Conservation (phyloP, 176 grass and related monocot species). For the Tillandsia fasciculata region DNA sequence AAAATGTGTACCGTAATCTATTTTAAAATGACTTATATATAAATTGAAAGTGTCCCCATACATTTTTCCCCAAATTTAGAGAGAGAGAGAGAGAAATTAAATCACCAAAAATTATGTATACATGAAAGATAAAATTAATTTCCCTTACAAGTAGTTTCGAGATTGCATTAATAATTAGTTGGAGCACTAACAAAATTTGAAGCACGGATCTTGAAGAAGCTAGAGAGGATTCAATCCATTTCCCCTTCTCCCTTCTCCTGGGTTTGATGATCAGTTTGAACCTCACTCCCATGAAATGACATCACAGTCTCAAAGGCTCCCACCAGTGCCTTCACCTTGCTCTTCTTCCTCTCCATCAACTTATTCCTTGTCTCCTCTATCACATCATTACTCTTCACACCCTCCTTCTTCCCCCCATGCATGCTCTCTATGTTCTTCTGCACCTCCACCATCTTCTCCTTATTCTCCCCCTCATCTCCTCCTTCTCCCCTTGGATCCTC, state of each 20-base stretch:
- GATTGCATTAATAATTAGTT: no score
- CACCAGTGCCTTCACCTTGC: conserved; percentile 74
- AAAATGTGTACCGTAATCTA: no score
- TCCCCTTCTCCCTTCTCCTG: not conserved
- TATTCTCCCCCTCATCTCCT: conserved; percentile 10
- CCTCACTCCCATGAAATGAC: conserved; percentile 26
- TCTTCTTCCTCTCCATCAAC: conserved; percentile 61
- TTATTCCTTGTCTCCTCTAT: conserved; percentile 70
- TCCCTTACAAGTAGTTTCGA: no score
- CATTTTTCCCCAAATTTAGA: no score
- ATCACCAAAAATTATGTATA: no score
- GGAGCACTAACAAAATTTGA: no score
- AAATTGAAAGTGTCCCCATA: no score
- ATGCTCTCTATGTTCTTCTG: conserved; percentile 7
- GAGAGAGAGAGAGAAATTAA: no score
- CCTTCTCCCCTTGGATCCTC: not conserved
- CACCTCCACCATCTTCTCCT: not conserved
- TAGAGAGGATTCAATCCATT: no score
- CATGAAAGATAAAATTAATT: no score
- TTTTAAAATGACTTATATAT: no score
- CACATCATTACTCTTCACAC: conserved; percentile 39
- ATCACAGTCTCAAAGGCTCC: conserved; percentile 76
- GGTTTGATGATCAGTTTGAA: not conserved
- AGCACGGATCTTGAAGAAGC: no score
- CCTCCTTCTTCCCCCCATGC: conserved; percentile 39